Evolutionary conservation across 768 basidiomycete genomes (phyloP).

Genomic region (Rubroboletus satanas): DNA sequence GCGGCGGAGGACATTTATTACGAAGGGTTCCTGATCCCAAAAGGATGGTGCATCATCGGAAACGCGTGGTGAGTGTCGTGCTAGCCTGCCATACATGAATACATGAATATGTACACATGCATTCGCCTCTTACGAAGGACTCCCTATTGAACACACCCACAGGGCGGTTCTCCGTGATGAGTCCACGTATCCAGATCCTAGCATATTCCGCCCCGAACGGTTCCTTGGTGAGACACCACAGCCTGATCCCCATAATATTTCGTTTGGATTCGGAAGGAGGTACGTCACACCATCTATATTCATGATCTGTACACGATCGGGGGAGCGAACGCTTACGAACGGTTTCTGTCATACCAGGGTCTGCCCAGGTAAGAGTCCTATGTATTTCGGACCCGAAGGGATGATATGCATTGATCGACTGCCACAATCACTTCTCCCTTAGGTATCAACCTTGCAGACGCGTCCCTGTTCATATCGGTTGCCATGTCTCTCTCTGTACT

Average conservation of each 20-base stretch:
- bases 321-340: neutral
- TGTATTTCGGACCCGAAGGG: neutral
- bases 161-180: constrained; percentile 54
- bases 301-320: too few relatives aligned
- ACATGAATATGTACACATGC: neutral
- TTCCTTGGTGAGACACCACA: constrained; percentile 15
- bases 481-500: constrained; percentile 45
- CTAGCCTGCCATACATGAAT: neutral
- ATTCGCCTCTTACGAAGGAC: neutral
- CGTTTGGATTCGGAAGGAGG: constrained; percentile 33
- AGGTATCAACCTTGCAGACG: neutral
- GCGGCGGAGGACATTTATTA: too few relatives aligned
- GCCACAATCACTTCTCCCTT: neutral
- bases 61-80: too few relatives aligned
- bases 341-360: constrained; percentile 2
- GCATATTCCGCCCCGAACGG: constrained; percentile 33
- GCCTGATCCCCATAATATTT: constrained; percentile 12
- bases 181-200: constrained; percentile 33
- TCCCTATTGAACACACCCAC: neutral
- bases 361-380: constrained; percentile 15
- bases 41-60: constrained; percentile 13
- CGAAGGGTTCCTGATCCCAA: neutral
- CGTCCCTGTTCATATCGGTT: constrained; percentile 1
- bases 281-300: neutral
- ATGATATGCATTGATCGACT: too few relatives aligned